Percentiles rank a stretch among this genome's conserved stretches.
These are phyloP conservation scores for Globisporangium viniferum DNA, from an alignment of 352 stramenopile genomes.

Conservation along the genomic window DNA sequence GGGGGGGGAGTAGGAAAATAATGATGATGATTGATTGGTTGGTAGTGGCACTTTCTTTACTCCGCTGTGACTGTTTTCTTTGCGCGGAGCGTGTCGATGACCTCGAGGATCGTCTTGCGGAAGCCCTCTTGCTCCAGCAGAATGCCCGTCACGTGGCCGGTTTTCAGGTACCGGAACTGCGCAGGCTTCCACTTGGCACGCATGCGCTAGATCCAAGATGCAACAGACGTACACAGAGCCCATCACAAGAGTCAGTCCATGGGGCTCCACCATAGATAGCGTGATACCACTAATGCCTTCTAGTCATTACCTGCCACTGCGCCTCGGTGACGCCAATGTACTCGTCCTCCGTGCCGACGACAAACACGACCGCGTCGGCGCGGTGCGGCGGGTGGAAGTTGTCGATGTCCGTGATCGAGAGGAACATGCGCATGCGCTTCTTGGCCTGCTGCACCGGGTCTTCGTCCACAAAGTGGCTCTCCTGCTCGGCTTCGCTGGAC, in stretches of 20 bases:
- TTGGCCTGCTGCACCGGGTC: slow-evolving; percentile 68
- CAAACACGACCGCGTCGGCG: slow-evolving; percentile 70
- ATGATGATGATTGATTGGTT: background rate
- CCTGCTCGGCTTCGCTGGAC: slow-evolving; percentile 4
- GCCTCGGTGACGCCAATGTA: slow-evolving; percentile 64
- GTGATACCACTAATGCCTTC: background rate
- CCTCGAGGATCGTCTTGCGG: slow-evolving; percentile 66
- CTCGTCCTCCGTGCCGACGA: slow-evolving; percentile 72
- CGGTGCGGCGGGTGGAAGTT: slow-evolving; percentile 68
- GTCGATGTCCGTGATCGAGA: slow-evolving; percentile 82
- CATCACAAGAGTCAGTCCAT: background rate
- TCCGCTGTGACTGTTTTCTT: background rate
- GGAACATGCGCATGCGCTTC: slow-evolving; percentile 71
- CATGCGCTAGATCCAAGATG: slow-evolving; percentile 33
- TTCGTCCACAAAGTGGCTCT: slow-evolving; percentile 25
- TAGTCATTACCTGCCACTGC: slow-evolving; percentile 46
- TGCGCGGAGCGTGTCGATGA: slow-evolving; percentile 32
- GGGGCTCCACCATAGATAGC: background rate
- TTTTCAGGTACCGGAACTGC: slow-evolving; percentile 62
- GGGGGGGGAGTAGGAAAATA: background rate
- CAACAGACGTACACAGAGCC: background rate
- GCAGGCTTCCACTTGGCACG: slow-evolving; percentile 51
- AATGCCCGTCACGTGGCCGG: slow-evolving; percentile 77
- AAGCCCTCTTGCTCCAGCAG: slow-evolving; percentile 69
- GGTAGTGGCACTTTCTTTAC: background rate